Base-by-base conservation (phyloP, 2,329 filamentous ascomycete genomes). In the Colletotrichum musae region DNA sequence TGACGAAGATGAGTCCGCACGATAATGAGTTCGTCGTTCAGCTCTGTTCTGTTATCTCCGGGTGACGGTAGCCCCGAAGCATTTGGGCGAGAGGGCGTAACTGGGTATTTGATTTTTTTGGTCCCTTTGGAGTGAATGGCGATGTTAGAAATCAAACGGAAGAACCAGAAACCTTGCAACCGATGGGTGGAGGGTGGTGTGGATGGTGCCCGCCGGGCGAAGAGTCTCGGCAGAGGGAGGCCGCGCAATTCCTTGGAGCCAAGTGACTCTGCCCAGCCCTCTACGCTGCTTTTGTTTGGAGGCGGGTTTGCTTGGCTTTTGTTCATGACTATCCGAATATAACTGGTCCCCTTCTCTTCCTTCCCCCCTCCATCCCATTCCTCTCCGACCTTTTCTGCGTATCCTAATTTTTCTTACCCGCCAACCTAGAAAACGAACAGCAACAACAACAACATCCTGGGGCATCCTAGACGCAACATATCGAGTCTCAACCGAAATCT, bases 261-360 rank as follows among this genome's bases (percentile, higher is more conserved):
- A 58, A 59, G 66, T 66, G 61, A 66, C 66, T 67, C 43, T 70
- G 67, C 67, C 67, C 62, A 70, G 67, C 66, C 66, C 66, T 66
- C 66, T 50, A 66, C 61, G 50, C 61, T 26, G 62, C 67, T 70
- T 36, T 45, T 47, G 51, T 67, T 48, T 39, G 39, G 60, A 39
- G 54, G 59, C 56, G 50, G 10, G 41, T 56, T 45, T 67, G 63
- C 67, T 70, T 67, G 62, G 67, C 67, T 32, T 50, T 56, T 56
- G 54, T 56, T 59, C 32, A 51, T 51, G 41, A 64, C 65, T 21
- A 26, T 43, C 32, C 50, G 51, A 60, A 61, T 70, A 70, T 70
- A 70, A 67, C 41, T 67, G 62, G 53, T 70, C 51, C 50, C 50
- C 65, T 56, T 41, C 39, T 52, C 39, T 13, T 36, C 26, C 50